Percentiles rank a stretch among this genome's conserved stretches.
phyloP scores from a whole-genome alignment of 805 yeast species.

The Myxozyma vanderwaltii region DNA sequence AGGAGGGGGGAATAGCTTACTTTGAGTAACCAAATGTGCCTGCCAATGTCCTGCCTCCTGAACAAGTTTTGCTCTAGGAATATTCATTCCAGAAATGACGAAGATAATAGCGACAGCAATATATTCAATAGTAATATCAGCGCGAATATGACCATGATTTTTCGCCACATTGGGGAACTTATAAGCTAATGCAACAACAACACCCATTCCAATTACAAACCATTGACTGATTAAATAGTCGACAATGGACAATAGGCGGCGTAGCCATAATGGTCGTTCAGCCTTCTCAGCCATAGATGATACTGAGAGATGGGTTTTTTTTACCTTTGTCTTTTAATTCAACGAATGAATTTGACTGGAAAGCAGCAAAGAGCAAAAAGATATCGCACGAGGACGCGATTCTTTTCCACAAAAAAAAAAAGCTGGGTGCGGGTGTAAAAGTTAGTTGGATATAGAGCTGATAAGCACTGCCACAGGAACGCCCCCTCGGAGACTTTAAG shows the following conservation, averaged over 20 bases:
- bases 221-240: constrained; percentile 48
- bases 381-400: neutral
- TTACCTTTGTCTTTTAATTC: neutral
- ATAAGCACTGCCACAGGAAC: constrained; percentile 12
- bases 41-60: constrained; percentile 76
- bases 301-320: neutral
- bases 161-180: constrained; percentile 82
- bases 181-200: constrained; percentile 72
- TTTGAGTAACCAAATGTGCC: constrained; percentile 71
- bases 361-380: neutral
- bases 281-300: constrained; percentile 8
- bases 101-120: constrained; percentile 88
- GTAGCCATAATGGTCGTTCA: constrained; percentile 10
- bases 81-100: constrained; percentile 76
- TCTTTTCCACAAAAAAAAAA: neutral
- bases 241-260: constrained; percentile 1
- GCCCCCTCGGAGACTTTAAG: neutral
- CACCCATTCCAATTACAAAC: constrained; percentile 74
- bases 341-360: neutral
- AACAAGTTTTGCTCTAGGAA: constrained; percentile 63
- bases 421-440: neutral
- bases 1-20: too few relatives aligned
- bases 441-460: constrained; percentile 7
- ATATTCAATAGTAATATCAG: constrained; percentile 76
- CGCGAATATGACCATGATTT: constrained; percentile 74